Evolutionary conservation across 1,139 yeast genomes (phyloP).

Genomic region (Zhuliangozyma parablackwelliae): DNA sequence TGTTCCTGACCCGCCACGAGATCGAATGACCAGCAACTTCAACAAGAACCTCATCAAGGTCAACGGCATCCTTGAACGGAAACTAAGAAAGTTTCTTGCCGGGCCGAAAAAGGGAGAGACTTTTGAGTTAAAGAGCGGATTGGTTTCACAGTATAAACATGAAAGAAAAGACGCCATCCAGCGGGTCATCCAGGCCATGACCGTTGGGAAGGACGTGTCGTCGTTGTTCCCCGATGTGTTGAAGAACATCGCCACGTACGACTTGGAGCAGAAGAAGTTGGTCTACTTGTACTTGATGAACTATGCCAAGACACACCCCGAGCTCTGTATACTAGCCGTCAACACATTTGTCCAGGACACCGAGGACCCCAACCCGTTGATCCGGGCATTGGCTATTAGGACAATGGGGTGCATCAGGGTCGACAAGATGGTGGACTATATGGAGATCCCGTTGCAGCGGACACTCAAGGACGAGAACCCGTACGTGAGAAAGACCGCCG

Average conservation of each 20-base stretch:
- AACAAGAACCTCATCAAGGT: constrained; percentile 10
- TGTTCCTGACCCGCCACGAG: no score
- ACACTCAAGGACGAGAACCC: constrained; percentile 93
- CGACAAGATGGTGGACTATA: constrained; percentile 89
- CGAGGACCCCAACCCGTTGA: constrained; percentile 94
- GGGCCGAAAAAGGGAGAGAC: constrained; percentile 69
- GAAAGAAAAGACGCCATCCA: constrained; percentile 96
- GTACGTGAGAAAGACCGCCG: constrained; percentile 96
- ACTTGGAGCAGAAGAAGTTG: constrained; percentile 91
- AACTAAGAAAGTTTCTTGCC: constrained; percentile 39
- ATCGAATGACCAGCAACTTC: constrained; percentile 3
- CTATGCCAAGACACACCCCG: constrained; percentile 95
- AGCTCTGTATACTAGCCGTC: constrained; percentile 90
- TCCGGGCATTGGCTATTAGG: constrained; percentile 91
- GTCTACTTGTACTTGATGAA: constrained; percentile 94
- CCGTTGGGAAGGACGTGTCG: constrained; percentile 96
- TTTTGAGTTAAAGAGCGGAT: constrained; percentile 80
- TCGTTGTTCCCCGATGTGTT: constrained; percentile 92
- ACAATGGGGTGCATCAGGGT: constrained; percentile 99
- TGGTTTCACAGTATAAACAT: constrained; percentile 90
- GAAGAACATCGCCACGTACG: constrained; percentile 95
- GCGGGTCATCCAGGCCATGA: constrained; percentile 97
- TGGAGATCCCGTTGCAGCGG: constrained; percentile 82
- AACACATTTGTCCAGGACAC: constrained; percentile 96
- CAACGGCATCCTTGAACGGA: constrained; percentile 40